Evolutionary conservation across 116 monocot species (phyloP).

Genomic region (Posidonia oceanica): DNA sequence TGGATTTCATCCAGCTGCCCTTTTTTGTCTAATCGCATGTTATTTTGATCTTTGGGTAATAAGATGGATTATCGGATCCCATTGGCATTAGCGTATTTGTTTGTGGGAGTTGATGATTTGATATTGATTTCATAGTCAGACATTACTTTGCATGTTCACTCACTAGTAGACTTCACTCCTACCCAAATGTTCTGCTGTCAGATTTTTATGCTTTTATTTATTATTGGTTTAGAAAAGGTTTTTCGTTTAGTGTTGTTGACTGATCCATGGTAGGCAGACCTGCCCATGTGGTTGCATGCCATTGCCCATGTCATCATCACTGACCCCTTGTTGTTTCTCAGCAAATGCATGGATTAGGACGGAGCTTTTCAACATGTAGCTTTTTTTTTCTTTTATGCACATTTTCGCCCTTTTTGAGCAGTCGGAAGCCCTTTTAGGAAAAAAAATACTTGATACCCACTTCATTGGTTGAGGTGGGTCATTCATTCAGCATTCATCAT

Average conservation of each 20-base stretch:
- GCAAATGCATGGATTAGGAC: not conserved
- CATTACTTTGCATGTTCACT: not conserved
- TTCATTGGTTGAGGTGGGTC: conserved; percentile 7
- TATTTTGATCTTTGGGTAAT: too few species aligned
- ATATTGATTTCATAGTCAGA: too few species aligned
- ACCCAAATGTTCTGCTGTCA: conserved; percentile 10
- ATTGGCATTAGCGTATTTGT: not conserved
- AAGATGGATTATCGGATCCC: not conserved
- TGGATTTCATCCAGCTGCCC: not conserved
- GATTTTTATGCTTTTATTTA: not conserved
- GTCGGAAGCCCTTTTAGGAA: not conserved
- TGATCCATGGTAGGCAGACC: not conserved
- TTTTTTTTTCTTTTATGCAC: not conserved
- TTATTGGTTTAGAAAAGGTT: too few species aligned
- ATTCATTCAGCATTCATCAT: not conserved
- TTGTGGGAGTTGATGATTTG: not conserved
- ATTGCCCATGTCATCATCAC: not conserved
- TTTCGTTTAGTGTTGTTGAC: not conserved
- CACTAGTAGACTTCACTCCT: conserved; percentile 3
- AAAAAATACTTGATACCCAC: conserved; percentile 3
- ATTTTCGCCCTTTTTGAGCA: not conserved
- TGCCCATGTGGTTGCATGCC: not conserved
- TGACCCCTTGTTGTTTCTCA: not conserved
- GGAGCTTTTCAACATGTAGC: not conserved
- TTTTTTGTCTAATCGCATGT: not conserved